These are phyloP conservation scores for Pharus latifolius DNA, from an alignment of 176 grass and related monocot species.

Conservation along the genomic window DNA sequence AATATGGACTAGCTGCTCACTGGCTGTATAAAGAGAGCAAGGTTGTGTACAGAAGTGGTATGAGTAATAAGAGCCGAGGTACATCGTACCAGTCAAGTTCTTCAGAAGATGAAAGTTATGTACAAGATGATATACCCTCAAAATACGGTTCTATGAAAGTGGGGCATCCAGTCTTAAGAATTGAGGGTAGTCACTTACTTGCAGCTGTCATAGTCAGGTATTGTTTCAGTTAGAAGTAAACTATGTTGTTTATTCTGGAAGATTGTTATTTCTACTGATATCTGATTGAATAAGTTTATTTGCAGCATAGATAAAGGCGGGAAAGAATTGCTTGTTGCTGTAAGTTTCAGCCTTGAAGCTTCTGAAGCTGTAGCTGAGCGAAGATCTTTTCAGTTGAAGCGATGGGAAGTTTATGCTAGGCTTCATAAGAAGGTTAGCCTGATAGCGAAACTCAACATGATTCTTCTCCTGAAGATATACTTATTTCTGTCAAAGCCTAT, in stretches of 20 bases:
- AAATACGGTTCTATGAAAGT: constrained; percentile 84
- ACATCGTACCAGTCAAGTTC: constrained; percentile 47
- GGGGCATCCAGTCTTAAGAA: constrained; percentile 80
- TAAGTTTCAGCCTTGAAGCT: constrained; percentile 90
- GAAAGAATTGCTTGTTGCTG: constrained; percentile 90
- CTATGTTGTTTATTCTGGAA: constrained; percentile 16
- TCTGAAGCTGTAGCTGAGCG: constrained; percentile 80
- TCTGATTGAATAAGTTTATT: constrained; percentile 9
- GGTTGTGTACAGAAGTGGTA: constrained; percentile 29
- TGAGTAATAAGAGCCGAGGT: constrained; percentile 33
- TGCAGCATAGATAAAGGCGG: constrained; percentile 84
- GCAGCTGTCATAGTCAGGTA: constrained; percentile 88
- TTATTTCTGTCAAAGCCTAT: constrained; percentile 22
- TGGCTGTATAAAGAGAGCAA: constrained; percentile 98
- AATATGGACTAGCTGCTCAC: constrained; percentile 89
- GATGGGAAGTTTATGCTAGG: constrained; percentile 89
- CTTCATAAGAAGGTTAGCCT: constrained; percentile 84
- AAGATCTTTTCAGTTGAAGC: constrained; percentile 76
- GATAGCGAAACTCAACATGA: constrained; percentile 3
- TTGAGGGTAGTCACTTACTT: constrained; percentile 85
- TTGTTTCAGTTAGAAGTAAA: constrained; percentile 3
- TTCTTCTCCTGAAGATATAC: constrained; percentile 1
- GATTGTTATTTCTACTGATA: constrained; percentile 10
- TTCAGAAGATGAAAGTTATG: constrained; percentile 56
- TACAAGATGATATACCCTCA: constrained; percentile 43